A percentile compares a stretch with the other conserved stretches of the same genome.
These are phyloP conservation scores for Chrysosporium queenslandicum DNA, from an alignment of 2,329 filamentous ascomycete species.

Conservation along the genomic window DNA sequence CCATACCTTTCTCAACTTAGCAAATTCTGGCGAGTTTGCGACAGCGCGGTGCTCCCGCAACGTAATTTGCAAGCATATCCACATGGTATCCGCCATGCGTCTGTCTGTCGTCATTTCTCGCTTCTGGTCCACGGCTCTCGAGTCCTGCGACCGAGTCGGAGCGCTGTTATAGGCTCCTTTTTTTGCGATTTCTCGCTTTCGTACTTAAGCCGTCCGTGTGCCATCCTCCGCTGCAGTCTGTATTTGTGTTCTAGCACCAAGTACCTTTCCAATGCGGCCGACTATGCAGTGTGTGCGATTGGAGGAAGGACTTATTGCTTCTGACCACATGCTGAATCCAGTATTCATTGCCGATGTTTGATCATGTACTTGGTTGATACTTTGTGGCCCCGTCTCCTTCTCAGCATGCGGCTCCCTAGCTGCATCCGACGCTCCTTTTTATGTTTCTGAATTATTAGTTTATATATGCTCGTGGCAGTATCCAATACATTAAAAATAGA, in stretches of 20 bases:
- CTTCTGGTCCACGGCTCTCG: conserved; percentile 6
- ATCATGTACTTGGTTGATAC: neutral
- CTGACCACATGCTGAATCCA: conserved; percentile 1
- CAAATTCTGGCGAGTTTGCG: conserved; percentile 20
- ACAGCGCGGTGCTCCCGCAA: conserved; percentile 7
- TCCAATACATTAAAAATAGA: neutral
- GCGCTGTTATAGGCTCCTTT: conserved; percentile 3
- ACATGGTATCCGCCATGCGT: conserved; percentile 5
- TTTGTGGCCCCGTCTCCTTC: neutral
- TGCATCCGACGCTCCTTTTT: neutral
- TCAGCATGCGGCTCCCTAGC: neutral
- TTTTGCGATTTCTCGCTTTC: neutral
- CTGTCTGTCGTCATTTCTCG: conserved; percentile 11
- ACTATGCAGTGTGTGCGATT: neutral
- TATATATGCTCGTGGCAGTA: neutral
- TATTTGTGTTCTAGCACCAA: neutral
- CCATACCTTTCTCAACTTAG: conserved; percentile 19
- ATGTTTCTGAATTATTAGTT: neutral
- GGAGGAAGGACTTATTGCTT: neutral
- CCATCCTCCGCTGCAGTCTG: neutral
- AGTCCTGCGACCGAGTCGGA: neutral
- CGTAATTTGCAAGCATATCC: conserved; percentile 10
- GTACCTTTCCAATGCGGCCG: neutral
- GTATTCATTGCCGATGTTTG: conserved; percentile 11
- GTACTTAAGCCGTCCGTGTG: conserved; percentile 2